These are phyloP conservation scores for Fusarium nisikadoi DNA, from an alignment of 2,329 filamentous ascomycete genomes.

Conservation along the genomic window DNA sequence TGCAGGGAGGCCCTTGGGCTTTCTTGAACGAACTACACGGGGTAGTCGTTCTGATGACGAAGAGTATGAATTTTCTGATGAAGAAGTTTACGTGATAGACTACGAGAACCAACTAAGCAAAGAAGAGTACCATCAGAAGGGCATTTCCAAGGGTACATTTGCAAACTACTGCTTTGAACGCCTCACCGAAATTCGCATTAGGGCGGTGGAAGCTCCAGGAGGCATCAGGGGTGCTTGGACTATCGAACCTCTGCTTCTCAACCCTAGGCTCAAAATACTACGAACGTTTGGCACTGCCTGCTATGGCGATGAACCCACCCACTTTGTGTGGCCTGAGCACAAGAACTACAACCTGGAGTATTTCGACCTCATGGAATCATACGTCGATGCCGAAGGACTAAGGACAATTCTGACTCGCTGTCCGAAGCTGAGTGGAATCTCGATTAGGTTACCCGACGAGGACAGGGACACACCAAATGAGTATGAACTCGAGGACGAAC, in stretches of 20 bases:
- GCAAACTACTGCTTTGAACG: not conserved
- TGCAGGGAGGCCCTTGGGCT: not conserved
- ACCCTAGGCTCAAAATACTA: not conserved
- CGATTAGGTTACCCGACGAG: not conserved
- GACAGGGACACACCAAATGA: fast-evolving
- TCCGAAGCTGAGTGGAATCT: not conserved
- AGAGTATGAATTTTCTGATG: not conserved
- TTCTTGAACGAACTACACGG: not conserved
- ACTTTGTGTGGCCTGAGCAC: not conserved
- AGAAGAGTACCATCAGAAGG: too few relatives aligned
- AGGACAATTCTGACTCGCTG: conserved; percentile 2
- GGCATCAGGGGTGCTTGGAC: fast-evolving
- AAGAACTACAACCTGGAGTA: not conserved
- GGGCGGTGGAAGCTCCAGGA: fast-evolving
- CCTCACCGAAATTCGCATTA: conserved; percentile 11
- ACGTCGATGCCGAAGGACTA: not conserved
- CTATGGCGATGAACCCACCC: fast-evolving
- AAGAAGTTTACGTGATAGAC: not conserved
- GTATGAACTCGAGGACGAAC: not conserved
- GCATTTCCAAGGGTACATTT: fast-evolving
- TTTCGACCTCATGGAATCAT: not conserved
- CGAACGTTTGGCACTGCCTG: not conserved
- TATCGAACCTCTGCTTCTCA: not conserved
- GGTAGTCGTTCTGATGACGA: not conserved
- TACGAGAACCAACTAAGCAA: too few relatives aligned